phyloP scores from a whole-genome alignment of 2,329 filamentous ascomycete species.

The Penicillium hesseltinei region DNA sequence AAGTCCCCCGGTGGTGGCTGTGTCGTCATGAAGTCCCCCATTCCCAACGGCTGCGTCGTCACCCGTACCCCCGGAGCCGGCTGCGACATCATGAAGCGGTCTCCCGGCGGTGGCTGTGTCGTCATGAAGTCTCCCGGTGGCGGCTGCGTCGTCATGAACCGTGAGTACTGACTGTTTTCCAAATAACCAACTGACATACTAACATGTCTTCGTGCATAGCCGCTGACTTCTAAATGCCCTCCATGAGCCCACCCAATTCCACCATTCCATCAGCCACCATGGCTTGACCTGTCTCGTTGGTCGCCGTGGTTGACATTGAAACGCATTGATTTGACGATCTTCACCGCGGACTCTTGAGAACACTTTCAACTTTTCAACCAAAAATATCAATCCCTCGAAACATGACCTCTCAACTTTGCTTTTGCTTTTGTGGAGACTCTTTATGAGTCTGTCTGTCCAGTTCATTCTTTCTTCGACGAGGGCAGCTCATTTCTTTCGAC shows the following conservation, averaged over 20 bases:
- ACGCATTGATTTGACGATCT: background rate
- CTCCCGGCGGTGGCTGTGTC: constrained; percentile 3
- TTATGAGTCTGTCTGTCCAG: constrained; percentile 6
- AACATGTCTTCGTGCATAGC: background rate
- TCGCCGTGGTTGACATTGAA: background rate
- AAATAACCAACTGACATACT: background rate
- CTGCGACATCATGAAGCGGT: constrained; percentile 3
- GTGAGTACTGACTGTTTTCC: background rate
- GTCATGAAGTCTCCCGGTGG: constrained; percentile 18
- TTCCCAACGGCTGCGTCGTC: background rate
- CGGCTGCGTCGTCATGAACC: constrained; percentile 10
- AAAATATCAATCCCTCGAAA: background rate
- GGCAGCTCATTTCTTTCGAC: background rate
- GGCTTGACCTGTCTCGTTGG: background rate
- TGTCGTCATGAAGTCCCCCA: constrained; percentile 3
- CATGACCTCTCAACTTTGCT: constrained; percentile 4
- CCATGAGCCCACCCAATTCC: background rate
- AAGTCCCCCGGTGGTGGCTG: constrained; percentile 5
- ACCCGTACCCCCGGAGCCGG: background rate
- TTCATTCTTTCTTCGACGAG: constrained; percentile 4
- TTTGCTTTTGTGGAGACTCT: constrained; percentile 6
- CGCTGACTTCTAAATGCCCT: constrained; percentile 2
- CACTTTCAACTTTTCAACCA: constrained; percentile 3
- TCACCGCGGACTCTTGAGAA: background rate
- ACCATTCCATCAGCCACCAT: background rate